A percentile compares a stretch with the other conserved stretches of the same genome.
phyloP scores from a whole-genome alignment of 225 moss, liverwort and hornwort genomes.

The Sphagnum contortum region DNA sequence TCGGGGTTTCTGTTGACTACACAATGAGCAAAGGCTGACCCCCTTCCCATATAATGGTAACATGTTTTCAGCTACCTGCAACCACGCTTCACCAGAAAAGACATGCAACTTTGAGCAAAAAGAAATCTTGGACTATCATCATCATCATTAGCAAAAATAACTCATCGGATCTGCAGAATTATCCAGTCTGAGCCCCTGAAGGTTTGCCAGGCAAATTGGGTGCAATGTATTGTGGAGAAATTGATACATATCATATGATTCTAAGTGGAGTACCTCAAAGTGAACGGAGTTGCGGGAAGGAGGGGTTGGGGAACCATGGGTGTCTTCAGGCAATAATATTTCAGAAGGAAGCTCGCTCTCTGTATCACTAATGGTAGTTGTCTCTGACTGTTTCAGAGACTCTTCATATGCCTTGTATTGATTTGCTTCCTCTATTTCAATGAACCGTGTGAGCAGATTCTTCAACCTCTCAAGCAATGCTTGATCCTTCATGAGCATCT shows the following conservation, averaged over 20 bases:
- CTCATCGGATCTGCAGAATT: too few relatives aligned
- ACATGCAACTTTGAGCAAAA: too few relatives aligned
- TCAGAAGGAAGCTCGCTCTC: constrained; percentile 15
- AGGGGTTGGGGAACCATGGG: constrained; percentile 4
- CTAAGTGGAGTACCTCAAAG: constrained; percentile 23
- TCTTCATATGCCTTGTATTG: constrained; percentile 22
- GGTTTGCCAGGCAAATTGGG: too few relatives aligned
- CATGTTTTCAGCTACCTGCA: too few relatives aligned
- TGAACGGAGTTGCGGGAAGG: constrained; percentile 2
- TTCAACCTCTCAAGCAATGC: constrained; percentile 76
- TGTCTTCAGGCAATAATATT: not conserved
- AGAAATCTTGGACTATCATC: too few relatives aligned
- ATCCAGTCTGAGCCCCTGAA: too few relatives aligned
- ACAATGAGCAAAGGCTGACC: constrained; percentile 34
- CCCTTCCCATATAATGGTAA: constrained; percentile 24
- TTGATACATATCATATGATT: too few relatives aligned
- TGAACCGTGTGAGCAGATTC: constrained; percentile 68
- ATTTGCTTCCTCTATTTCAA: constrained; percentile 37
- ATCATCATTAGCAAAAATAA: too few relatives aligned
- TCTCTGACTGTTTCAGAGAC: constrained; percentile 2
- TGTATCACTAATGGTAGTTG: constrained; percentile 8
- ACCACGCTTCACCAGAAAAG: too few relatives aligned
- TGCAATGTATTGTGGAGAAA: too few relatives aligned
- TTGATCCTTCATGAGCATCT: constrained; percentile 93
- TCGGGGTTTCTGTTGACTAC: constrained; percentile 34